Evolutionary conservation across 2,329 filamentous ascomycete species (phyloP), one percentile per base, ranked within the genome.

Genomic region (Fusarium haematococcum): DNA sequence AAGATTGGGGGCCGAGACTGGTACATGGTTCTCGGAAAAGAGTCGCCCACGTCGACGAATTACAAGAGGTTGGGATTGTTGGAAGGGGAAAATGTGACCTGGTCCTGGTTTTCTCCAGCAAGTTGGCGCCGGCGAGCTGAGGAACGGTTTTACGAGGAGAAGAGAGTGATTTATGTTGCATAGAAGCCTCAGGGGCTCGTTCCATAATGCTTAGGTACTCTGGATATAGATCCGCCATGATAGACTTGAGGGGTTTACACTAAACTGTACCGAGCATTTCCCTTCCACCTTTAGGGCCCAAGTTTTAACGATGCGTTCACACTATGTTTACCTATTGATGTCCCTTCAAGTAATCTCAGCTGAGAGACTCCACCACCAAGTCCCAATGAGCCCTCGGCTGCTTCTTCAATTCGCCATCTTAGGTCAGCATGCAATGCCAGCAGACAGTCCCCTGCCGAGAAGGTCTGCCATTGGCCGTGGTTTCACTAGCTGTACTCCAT

Each of bases 111-210:
- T 11, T 66, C 63, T 16, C 33, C 33, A 0, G n/a, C 27, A 18
- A 69, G 66, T 30, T 71, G 69, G 69, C 66, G 52, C 2, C 50
- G 58, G 10, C 62, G 69, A 3, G 69, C 59, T 4, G 59, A 69
- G 32, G 45, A 61, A 4, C 63, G 69, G 8, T 69, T 58, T 33
- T 30, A 66, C 7, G 69, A 71, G 20, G 59, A 71, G 66, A 69
- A 59, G 23, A 48, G 23, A 1, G 62, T 59, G 37, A 3, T 69
- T 5, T 33, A 52, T 14, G 43, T 70, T 59, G n/a, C 65, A 48
- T 70, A 39, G 18, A 32, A 32, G 9, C 30, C 30, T 10, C 30
- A 32, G 30, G 30, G 30, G 9, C 9, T 32, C 30, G 9, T 10
- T 32, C 30, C 30, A 9, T 5, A 10, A n/a, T n/a, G 37, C 37